phyloP scores from a whole-genome alignment of 345 rosid species.

The Bruguiera gymnorhiza region DNA sequence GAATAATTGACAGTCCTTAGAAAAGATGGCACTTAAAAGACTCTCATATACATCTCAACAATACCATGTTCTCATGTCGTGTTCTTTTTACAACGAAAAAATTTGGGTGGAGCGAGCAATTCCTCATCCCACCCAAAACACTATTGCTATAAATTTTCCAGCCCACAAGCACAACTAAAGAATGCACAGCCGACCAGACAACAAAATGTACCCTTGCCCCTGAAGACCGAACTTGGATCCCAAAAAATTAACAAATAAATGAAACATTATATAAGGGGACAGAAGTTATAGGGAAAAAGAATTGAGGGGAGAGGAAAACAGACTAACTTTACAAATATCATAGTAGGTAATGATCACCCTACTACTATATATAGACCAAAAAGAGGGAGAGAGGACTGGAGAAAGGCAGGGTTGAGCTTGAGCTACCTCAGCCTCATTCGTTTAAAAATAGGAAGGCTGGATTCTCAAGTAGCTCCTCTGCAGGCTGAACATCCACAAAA shows the following conservation, averaged over 20 bases:
- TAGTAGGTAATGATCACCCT: conserved; percentile 8
- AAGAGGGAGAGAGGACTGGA: neutral
- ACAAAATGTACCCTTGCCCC: conserved; percentile 24
- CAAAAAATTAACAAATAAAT: conserved; percentile 38
- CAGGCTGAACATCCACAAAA: conserved; percentile 70
- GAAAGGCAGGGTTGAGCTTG: conserved; percentile 16
- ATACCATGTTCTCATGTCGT: conserved; percentile 12
- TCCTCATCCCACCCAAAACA: conserved; percentile 37
- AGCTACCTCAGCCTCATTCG: conserved; percentile 44
- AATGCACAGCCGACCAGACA: conserved; percentile 14
- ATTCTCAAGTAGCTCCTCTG: conserved; percentile 72
- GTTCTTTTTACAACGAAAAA: conserved; percentile 36
- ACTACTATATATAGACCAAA: neutral
- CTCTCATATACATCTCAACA: conserved; percentile 16
- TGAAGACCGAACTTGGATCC: conserved; percentile 22
- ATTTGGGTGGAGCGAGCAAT: conserved; percentile 26
- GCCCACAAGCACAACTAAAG: conserved; percentile 5
- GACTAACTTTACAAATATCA: conserved; percentile 19
- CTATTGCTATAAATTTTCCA: conserved; percentile 19
- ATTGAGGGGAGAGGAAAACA: neutral
- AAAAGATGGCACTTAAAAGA: neutral
- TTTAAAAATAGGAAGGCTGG: conserved; percentile 82
- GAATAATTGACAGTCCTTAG: too few relatives aligned
- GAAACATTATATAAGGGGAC: conserved; percentile 33
- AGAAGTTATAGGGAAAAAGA: conserved; percentile 5